Evolutionary conservation across 2,329 filamentous ascomycete genomes (phyloP).

Genomic region (Proliferodiscus dingleyae): DNA sequence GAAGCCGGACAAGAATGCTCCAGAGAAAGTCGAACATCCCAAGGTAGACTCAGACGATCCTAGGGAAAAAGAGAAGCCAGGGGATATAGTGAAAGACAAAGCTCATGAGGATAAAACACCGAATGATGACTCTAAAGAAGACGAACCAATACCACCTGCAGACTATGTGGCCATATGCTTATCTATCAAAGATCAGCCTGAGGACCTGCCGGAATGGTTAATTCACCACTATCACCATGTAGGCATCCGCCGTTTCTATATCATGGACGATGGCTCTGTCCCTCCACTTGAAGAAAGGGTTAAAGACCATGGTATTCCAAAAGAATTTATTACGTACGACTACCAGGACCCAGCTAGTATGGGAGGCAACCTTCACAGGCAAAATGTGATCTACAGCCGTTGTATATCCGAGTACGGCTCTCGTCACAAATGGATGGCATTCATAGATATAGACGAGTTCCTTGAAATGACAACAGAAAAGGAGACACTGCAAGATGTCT

Average conservation of each 20-base stretch:
- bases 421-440: constrained; percentile 33
- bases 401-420: constrained; percentile 22
- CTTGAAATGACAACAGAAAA: constrained; percentile 23
- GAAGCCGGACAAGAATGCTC: too few relatives aligned
- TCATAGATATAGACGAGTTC: constrained; percentile 31
- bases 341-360: constrained; percentile 13
- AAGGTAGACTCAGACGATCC: too few relatives aligned
- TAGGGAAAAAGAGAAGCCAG: neutral
- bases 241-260: constrained; percentile 25
- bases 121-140: neutral
- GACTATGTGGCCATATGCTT: constrained; percentile 27
- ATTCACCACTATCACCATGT: constrained; percentile 28
- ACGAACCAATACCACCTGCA: constrained; percentile 1
- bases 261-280: constrained; percentile 28
- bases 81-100: neutral
- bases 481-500: constrained; percentile 27
- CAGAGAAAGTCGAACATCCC: too few relatives aligned
- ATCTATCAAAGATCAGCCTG: constrained; percentile 21
- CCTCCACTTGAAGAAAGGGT: constrained; percentile 17
- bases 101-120: neutral
- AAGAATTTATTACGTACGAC: constrained; percentile 18
- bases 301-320: constrained; percentile 18
- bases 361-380: constrained; percentile 5
- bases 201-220: constrained; percentile 26
- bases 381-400: constrained; percentile 17